Evolutionary conservation across 148 eudicot genomes (phyloP).

Genomic region (Agrostemma githago): DNA sequence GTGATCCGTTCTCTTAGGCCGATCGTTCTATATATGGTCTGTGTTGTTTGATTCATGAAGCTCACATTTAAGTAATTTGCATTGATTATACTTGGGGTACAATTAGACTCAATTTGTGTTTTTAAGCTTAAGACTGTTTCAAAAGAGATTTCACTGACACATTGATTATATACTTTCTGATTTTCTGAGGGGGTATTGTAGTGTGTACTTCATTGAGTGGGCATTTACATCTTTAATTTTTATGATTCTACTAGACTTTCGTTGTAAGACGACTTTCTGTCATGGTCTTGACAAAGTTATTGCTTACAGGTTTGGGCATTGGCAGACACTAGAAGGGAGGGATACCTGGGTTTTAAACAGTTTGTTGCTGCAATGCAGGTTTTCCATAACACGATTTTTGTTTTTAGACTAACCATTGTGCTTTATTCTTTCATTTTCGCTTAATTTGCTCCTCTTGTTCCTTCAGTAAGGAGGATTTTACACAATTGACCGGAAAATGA

Average conservation of each 20-base stretch:
- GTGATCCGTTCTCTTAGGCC: too few relatives aligned
- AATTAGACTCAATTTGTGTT: background rate
- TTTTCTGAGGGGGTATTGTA: background rate
- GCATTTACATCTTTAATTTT: background rate
- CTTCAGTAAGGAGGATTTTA: too few relatives aligned
- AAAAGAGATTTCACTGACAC: background rate
- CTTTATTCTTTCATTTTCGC: background rate
- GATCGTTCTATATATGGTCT: background rate
- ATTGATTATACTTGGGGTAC: too few relatives aligned
- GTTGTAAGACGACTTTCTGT: background rate
- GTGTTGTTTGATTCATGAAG: slow-evolving; percentile 2
- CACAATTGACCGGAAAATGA: too few relatives aligned
- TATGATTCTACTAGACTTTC: background rate
- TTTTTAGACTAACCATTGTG: background rate
- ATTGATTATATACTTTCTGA: background rate
- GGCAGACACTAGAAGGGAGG: slow-evolving; percentile 76
- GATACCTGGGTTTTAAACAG: slow-evolving; percentile 64
- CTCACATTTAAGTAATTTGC: too few relatives aligned
- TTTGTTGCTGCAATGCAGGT: slow-evolving; percentile 94
- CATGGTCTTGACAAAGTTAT: background rate
- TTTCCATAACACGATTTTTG: background rate
- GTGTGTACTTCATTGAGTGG: background rate
- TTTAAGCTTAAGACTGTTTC: background rate
- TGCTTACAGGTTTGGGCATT: slow-evolving; percentile 67
- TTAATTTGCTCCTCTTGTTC: background rate